These are phyloP conservation scores for Pyrrhoderma noxium DNA, from an alignment of 1,284 basidiomycete genomes.

Conservation along the genomic window DNA sequence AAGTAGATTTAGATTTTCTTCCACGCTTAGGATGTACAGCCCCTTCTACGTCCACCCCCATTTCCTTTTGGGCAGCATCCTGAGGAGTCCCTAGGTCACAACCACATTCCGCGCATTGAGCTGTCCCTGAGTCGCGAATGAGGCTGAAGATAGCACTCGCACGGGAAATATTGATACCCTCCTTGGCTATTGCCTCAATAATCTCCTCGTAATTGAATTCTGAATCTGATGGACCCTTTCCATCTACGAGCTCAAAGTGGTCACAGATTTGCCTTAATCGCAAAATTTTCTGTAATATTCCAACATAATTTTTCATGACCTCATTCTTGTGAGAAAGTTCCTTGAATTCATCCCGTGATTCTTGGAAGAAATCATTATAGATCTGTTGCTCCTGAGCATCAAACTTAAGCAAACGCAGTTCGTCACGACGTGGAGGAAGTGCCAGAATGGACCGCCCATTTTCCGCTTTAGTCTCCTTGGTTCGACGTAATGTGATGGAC, in stretches of 20 bases:
- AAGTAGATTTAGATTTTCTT: constrained; percentile 48
- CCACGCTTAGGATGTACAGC: constrained; percentile 49
- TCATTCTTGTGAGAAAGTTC: constrained; percentile 82
- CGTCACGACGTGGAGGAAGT: constrained; percentile 82
- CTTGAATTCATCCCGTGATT: constrained; percentile 87
- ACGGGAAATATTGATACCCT: constrained; percentile 74
- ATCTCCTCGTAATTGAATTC: constrained; percentile 66
- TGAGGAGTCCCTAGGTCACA: constrained; percentile 57
- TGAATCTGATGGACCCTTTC: constrained; percentile 47
- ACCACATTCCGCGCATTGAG: constrained; percentile 84
- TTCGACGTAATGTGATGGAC: constrained; percentile 91
- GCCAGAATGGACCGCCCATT: constrained; percentile 82
- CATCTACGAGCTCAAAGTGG: constrained; percentile 86
- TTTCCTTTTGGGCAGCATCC: constrained; percentile 42
- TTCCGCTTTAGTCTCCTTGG: constrained; percentile 81
- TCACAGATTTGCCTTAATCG: constrained; percentile 96
- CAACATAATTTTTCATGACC: constrained; percentile 97
- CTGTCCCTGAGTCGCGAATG: constrained; percentile 78
- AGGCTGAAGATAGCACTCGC: constrained; percentile 78
- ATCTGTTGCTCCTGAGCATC: constrained; percentile 77
- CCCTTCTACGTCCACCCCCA: constrained; percentile 42
- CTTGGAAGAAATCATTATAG: constrained; percentile 83
- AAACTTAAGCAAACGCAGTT: constrained; percentile 81
- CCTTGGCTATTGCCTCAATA: constrained; percentile 61
- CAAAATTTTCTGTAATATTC: constrained; percentile 92